Base-by-base conservation (phyloP, 768 basidiomycete genomes). In the Psilocybe azurescens region DNA sequence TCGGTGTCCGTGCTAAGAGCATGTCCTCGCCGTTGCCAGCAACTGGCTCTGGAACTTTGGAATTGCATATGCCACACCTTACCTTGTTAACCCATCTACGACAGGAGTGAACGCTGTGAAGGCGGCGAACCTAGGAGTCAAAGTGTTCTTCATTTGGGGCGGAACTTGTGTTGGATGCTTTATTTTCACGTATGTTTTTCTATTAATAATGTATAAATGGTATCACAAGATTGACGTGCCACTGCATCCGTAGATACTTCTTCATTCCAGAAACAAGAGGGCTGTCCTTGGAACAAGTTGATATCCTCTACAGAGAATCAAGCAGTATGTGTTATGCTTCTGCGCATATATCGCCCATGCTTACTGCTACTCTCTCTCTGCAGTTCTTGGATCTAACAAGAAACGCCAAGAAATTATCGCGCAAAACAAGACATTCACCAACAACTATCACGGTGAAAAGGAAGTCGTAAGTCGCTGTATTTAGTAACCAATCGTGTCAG, bases 91-190 rank as follows among this genome's bases (percentile, higher is more conserved):
- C 49, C 67, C 70, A 48, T 70, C 62, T 1, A 69, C 70, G 2
- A 58, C 38, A 2, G 70, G 70, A 48, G 44, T 62, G 20, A 65
- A 65, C 32, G 68, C 60, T 11, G 61, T 64, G 14, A 69, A 74
- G 33, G 77, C 82, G 58, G 82, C 81, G 3, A 73, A 75, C 57
- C 83, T 91, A 11, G 79, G 82, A 44, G 79, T 80, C 44, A 90
- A 89, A 70, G 91, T 93, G 73, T 94, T 94, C 86, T 93, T 93
- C 80, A 84, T 94, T 74, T 94, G 91, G 92, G 77, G 78, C 20
- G 70, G 70, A 39, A 89, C 86, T 7, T 93, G 90, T 68, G 70
- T 81, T 50, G 82, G 87, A 66, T 90, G 87, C 72, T 72, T 88
- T 72, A 46, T 91, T 68, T 94, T 93, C 79, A 84, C 90, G 41